These are phyloP conservation scores for Raffaelea arxii DNA, from an alignment of 2,329 filamentous ascomycete genomes.

Conservation along the genomic window DNA sequence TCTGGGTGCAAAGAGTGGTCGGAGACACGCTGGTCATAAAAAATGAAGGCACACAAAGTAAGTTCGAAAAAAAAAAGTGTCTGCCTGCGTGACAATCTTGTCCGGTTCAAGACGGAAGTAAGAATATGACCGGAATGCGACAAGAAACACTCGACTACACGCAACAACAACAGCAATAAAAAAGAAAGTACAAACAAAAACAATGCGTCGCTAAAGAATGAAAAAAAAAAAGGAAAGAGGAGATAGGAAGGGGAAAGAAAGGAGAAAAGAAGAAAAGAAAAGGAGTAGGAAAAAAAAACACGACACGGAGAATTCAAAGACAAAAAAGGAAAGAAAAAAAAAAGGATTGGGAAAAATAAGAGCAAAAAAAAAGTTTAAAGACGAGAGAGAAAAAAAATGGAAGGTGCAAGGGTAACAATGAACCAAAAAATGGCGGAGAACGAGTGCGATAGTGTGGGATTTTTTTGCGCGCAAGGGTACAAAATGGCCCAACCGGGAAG, in stretches of 20 bases:
- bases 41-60: not conserved
- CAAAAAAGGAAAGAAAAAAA: not conserved
- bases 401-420: not conserved
- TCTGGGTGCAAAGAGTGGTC: not conserved
- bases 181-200: not conserved
- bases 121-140: no score
- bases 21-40: not conserved
- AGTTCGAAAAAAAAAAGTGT: not conserved
- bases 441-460: no score
- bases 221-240: not conserved
- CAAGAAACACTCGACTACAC: no score
- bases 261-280: not conserved
- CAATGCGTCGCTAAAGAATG: not conserved
- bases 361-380: not conserved
- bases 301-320: not conserved
- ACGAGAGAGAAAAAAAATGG: constrained; percentile 1
- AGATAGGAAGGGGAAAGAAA: not conserved
- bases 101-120: no score
- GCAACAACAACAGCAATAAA: not conserved
- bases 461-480: no score
- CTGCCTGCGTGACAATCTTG: no score
- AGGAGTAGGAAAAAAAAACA: not conserved
- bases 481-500: no score
- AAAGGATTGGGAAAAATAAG: not conserved
- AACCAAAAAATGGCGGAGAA: not conserved